Evolutionary conservation across 176 grass and related monocot species (phyloP).

Genomic region (Carex myosuroides): DNA sequence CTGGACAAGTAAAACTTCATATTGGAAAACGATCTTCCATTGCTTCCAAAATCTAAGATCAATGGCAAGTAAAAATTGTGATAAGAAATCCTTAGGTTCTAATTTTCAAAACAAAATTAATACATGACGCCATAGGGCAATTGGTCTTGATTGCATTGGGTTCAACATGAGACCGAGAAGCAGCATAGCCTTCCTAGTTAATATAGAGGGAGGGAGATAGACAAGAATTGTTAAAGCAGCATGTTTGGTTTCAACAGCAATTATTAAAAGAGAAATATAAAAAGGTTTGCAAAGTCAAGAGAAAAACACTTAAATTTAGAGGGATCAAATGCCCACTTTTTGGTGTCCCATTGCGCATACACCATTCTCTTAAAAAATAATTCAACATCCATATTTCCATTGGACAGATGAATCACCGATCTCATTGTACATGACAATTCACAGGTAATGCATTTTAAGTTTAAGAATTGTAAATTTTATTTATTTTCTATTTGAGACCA

Average conservation of each 20-base stretch:
- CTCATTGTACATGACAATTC: neutral
- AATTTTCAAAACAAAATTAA: slow-evolving; percentile 22
- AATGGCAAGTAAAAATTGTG: neutral
- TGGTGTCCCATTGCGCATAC: neutral
- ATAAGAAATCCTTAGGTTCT: neutral
- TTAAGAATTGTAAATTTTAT: neutral
- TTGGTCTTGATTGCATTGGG: slow-evolving; percentile 78
- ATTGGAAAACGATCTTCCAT: neutral
- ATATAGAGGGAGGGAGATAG: neutral
- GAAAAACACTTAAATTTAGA: neutral
- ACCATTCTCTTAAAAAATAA: too few species aligned
- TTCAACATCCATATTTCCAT: neutral
- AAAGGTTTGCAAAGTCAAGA: neutral
- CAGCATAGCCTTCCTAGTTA: slow-evolving; percentile 70
- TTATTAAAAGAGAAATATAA: neutral
- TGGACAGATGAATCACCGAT: neutral
- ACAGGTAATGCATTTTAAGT: neutral
- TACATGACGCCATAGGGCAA: slow-evolving; percentile 49
- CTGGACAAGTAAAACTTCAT: neutral
- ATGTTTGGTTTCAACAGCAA: neutral
- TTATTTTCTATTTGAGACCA: neutral
- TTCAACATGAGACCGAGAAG: slow-evolving; percentile 72
- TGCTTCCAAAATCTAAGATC: neutral
- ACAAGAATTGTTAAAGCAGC: neutral
- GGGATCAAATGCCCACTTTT: neutral